Evolutionary conservation across 2,329 filamentous ascomycete genomes (phyloP), one percentile per base, ranked within the genome.

Genomic region (Penicillium brasilianum): DNA sequence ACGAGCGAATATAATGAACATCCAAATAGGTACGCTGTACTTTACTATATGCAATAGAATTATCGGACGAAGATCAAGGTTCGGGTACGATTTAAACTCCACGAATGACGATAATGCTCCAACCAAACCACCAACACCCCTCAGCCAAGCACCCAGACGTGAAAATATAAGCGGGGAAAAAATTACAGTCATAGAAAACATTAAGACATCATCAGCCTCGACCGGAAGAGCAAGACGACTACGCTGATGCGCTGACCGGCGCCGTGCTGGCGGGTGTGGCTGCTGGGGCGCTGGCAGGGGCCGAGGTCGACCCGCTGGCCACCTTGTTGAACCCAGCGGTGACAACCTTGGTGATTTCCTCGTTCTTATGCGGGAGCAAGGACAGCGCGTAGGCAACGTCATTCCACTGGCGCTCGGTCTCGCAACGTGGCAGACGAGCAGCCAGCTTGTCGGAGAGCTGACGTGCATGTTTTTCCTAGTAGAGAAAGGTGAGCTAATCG

Each of bases 341-440:
- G 22, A 82, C 66, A 16, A 73, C 76, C 69, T 78, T 80, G 5
- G 74, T 66, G 55, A 82, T 81, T 6, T 82, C 80, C 65, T 82
- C 80, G 57, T 80, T 80, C 68, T 82, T 82, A 69, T 99, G 95
- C 72, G 93, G 93, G 59, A 99, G 80, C 61, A 97, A 79, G 2
- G 92, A 92, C 61, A 99, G 80, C 3, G 93, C 93, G 81, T 93
- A 99, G 0, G 94, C 92, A 46, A 98, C 93, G 78, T 99, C 95
- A 74, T 94, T 96, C 95, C 95, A 99, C 75, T 98, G 93, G 65
- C 93, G 85, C 80, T 99, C 94, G 51, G 86, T 96, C 74, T 97
- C 93, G 72, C 93, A 97, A 50, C 94, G 86, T 1, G 86, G 83
- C 48, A 99, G 84, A 66, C 95, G 86, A 5, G 93, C 93, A 0